Evolutionary conservation across 169 alveolate species (phyloP).

Genomic region (Eimeria brunetti): DNA sequence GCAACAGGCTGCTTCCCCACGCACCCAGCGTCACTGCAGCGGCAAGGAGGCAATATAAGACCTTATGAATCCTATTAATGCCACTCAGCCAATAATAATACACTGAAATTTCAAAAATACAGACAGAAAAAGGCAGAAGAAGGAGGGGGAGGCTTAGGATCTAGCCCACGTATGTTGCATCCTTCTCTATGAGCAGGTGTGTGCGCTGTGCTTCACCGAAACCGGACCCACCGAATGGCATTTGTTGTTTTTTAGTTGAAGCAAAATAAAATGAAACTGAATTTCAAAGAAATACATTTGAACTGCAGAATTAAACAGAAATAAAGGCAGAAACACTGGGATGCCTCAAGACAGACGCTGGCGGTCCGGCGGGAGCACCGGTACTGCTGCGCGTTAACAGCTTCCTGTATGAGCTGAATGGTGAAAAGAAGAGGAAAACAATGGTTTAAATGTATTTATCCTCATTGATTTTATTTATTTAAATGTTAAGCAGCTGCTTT

Average conservation of each 20-base stretch:
- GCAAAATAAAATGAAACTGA: not conserved
- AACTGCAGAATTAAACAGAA: not conserved
- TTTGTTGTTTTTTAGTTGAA: not conserved
- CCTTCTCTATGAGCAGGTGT: too few relatives aligned
- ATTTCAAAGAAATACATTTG: not conserved
- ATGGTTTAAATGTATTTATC: not conserved
- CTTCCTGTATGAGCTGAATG: not conserved
- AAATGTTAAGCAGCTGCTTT: not conserved
- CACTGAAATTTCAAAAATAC: not conserved
- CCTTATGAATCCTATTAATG: too few relatives aligned
- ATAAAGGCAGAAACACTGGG: not conserved
- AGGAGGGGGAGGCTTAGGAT: not conserved
- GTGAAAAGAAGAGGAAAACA: not conserved
- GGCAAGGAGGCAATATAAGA: too few relatives aligned
- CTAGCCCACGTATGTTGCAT: too few relatives aligned
- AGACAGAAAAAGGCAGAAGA: not conserved
- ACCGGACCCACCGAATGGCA: not conserved
- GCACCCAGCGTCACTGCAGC: too few relatives aligned
- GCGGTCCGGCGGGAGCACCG: slow-evolving; percentile 4
- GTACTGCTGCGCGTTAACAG: not conserved
- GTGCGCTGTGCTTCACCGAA: not conserved
- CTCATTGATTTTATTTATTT: not conserved
- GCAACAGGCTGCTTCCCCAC: too few relatives aligned
- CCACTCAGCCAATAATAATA: not conserved
- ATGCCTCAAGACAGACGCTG: slow-evolving; percentile 4